Evolutionary conservation across 768 basidiomycete genomes (phyloP).

Genomic region (Mycena rebaudengoi): DNA sequence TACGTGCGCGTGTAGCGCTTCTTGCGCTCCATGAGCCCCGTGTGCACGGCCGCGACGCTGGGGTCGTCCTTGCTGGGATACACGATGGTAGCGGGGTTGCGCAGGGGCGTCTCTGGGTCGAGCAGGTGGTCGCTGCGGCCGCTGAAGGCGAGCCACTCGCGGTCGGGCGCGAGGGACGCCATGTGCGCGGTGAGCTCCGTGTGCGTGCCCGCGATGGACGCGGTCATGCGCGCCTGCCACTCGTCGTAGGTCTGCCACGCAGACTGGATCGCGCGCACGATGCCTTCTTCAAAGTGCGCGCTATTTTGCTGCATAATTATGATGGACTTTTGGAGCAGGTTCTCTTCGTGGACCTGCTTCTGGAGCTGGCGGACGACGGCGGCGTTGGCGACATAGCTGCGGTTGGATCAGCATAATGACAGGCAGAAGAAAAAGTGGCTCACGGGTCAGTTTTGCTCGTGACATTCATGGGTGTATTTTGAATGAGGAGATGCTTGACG

Average conservation of each 20-base stretch:
- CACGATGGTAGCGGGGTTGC: conserved; percentile 76
- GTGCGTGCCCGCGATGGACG: conserved; percentile 79
- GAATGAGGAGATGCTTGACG: conserved; percentile 86
- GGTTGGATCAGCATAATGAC: background rate
- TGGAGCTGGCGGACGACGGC: conserved; percentile 82
- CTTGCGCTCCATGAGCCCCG: conserved; percentile 92
- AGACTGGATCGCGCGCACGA: conserved; percentile 93
- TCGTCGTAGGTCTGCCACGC: conserved; percentile 98
- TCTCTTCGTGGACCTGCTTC: conserved; percentile 97
- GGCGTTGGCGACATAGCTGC: conserved; percentile 72
- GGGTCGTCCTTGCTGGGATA: conserved; percentile 96
- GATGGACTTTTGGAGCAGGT: conserved; percentile 95
- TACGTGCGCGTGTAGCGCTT: conserved; percentile 92
- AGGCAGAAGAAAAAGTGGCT: conserved; percentile 37
- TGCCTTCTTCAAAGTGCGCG: conserved; percentile 97
- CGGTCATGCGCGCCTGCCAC: conserved; percentile 85
- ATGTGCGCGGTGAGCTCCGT: conserved; percentile 74
- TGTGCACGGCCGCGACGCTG: conserved; percentile 84
- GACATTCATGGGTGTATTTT: conserved; percentile 95
- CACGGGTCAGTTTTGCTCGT: conserved; percentile 85
- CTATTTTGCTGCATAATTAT: conserved; percentile 98
- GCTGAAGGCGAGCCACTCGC: conserved; percentile 96
- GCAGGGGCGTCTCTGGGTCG: conserved; percentile 94
- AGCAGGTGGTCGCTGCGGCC: conserved; percentile 95
- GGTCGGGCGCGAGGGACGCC: conserved; percentile 81